Conservation (phyloP, 2,329 filamentous ascomycete genomes). For the Sporothrix brunneoviolacea region DNA sequence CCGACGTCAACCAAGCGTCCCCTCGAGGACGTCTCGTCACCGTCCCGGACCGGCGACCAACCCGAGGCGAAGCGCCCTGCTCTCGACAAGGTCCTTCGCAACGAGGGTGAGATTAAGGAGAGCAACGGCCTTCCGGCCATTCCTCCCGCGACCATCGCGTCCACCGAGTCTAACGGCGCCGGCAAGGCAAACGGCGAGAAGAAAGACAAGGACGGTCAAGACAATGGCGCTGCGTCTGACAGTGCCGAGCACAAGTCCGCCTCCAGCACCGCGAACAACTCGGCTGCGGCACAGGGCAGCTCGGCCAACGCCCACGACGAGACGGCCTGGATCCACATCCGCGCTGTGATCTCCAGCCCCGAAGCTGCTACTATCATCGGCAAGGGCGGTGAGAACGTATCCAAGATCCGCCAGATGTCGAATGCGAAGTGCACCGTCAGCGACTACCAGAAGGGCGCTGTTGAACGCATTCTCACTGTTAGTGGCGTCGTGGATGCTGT, state of each 20-base stretch:
- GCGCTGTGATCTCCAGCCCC: conserved; percentile 92
- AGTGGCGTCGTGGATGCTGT: conserved; percentile 94
- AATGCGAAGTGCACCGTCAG: conserved; percentile 98
- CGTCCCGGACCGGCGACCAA: conserved; percentile 83
- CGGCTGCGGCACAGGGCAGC: conserved; percentile 35
- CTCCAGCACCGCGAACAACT: conserved; percentile 33
- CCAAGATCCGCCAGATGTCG: conserved; percentile 89
- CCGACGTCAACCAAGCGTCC: conserved; percentile 78
- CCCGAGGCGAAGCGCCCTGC: conserved; percentile 96
- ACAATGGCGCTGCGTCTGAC: conserved; percentile 64
- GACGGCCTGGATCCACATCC: conserved; percentile 92
- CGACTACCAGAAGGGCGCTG: conserved; percentile 93
- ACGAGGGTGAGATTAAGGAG: conserved; percentile 49
- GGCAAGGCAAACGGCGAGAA: conserved; percentile 44
- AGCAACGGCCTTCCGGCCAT: conserved; percentile 28
- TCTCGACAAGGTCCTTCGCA: conserved; percentile 82
- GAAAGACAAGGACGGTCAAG: conserved; percentile 50
- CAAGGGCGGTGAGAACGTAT: conserved; percentile 97
- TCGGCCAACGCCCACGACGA: conserved; percentile 68
- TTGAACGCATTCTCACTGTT: conserved; percentile 95
- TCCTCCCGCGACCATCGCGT: conserved; percentile 28
- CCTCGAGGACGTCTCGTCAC: conserved; percentile 93
- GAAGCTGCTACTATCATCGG: conserved; percentile 97
- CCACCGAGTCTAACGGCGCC: conserved; percentile 42
- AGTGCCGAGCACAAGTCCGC: conserved; percentile 49